Evolutionary conservation across 495 filamentous ascomycete species (phyloP).

Genomic region (Paragyromitra xinjiangensis): DNA sequence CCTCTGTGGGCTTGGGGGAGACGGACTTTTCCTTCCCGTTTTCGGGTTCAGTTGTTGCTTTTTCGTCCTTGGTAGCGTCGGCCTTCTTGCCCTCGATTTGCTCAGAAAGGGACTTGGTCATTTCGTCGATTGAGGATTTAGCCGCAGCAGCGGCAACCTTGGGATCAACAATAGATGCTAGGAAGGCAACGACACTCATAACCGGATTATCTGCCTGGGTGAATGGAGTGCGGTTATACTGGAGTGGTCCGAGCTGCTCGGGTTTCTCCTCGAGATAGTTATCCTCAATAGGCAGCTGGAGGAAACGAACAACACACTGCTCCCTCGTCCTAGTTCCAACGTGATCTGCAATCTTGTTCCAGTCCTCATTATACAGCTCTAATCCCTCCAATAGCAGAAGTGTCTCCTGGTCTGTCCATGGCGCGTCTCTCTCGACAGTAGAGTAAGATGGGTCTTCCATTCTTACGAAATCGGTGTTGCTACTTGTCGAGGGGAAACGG

Average conservation of each 20-base stretch:
- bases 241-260: conserved; percentile 66
- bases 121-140: conserved; percentile 81
- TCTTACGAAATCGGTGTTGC: conserved; percentile 74
- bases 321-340: conserved; percentile 92
- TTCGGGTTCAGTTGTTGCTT: conserved; percentile 64
- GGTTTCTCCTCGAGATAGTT: conserved; percentile 83
- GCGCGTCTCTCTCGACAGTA: conserved; percentile 78
- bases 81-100: conserved; percentile 71
- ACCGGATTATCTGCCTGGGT: conserved; percentile 91
- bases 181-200: conserved; percentile 91
- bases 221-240: conserved; percentile 81
- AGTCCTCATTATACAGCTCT: conserved; percentile 92
- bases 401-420: conserved; percentile 89
- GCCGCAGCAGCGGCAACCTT: conserved; percentile 88
- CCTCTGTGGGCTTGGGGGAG: conserved; percentile 59
- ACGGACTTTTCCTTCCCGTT: conserved; percentile 65
- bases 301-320: conserved; percentile 94
- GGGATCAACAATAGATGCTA: conserved; percentile 87
- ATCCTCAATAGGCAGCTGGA: conserved; percentile 89
- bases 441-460: conserved; percentile 85
- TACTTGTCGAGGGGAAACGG: conserved; percentile 77
- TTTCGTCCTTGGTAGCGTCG: conserved; percentile 64
- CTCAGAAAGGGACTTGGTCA: conserved; percentile 75
- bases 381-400: conserved; percentile 86
- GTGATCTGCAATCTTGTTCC: conserved; percentile 89